Base-by-base conservation (phyloP, 805 yeast genomes). In the Metschnikowia santaceciliae region DNA sequence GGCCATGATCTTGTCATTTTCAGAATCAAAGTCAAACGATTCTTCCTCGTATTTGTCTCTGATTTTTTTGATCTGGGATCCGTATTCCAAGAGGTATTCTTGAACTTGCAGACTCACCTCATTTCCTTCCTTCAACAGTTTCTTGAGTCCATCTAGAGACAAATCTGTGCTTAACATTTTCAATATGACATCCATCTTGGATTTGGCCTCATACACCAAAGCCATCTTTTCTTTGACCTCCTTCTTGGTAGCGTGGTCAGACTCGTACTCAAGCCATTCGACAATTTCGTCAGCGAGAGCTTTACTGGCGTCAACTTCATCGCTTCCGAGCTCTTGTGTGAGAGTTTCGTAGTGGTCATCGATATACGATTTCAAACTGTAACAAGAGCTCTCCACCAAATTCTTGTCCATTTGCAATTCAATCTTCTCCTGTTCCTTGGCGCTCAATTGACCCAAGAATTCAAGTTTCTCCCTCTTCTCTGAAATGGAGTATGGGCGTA, bases 221-320 rank as follows among this genome's bases (percentile, higher is more conserved):
- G 54, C 48, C 19, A 61, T 47, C 54, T 68, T 72, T 8, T 50
- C 60, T 41, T 60, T 48, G 11, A 72, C 53, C 5, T 66, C 70
- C 3, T 62, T 61, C 19, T 62, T 14, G 3, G 66, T 55, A 1
- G 87, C 78, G 20, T 69, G 72, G 48, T 79, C 86, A 35, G 88
- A 76, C 15, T 82, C 90, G 59, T 79, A 81, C 46, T 89, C 96
- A 36, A 90, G 70, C 96, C 96, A 89, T 52, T 86, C 92, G 42
- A 87, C 68, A 23, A 74, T 68, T 10, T 80, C 82, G 14, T 71
- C 50, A 4, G 85, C 79, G 5, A 70, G 54, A 0, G 47, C 34
- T 30, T 57, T 51, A 49, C 55, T 23, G 32, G 64, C 57, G 4
- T 70, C 75, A 5, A 80, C 53, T 36, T 74, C 69, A 0, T 64